Evolutionary conservation across 2,329 filamentous ascomycete genomes (phyloP), one percentile per base, ranked within the genome.

Genomic region (Xylaria sp.): DNA sequence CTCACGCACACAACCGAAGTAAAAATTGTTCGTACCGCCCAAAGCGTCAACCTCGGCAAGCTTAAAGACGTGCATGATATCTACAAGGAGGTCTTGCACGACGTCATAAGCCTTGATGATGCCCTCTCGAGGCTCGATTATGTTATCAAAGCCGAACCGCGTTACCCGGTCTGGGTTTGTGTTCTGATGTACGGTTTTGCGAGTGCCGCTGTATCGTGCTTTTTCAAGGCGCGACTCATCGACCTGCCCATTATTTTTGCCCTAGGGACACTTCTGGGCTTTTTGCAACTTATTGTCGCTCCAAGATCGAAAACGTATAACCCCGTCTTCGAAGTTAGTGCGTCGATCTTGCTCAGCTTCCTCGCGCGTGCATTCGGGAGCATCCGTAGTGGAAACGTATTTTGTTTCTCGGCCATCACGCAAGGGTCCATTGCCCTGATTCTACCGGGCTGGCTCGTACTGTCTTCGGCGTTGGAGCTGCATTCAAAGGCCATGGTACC

Each of bases 191-290:
- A 92, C 67, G 92, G 92, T 0, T 76, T 93, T 5, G 91, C 92
- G 1, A 92, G 90, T 11, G 89, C 87, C 0, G 85, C 82, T 6
- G 91, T 95, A 1, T 91, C 90, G 0, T 91, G 91, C 0, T 95
- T 95, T 3, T 96, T 95, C 71, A 80, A 87, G 58, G 90, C 90
- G 2, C 85, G 91, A 3, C 85, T 88, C 40, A 89, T 94, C 69
- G 92, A 96, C 72, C 79, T 95, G 60, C 91, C 91, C 0, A 83
- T 93, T 27, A 87, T 88, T 19, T 95, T 95, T 73, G 58, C 92
- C 0, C 82, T 96, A 0, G 92, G 92, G 1, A 88, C 86, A 70
- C 78, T 93, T 17, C 82, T 96, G 0, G 92, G 91, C 1, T 76
- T 88, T 55, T 79, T 95, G 49, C 90, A 94, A 68, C 83, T 93